phyloP scores from a whole-genome alignment of 2,329 filamentous ascomycete species.

The Talaromyces sp. region DNA sequence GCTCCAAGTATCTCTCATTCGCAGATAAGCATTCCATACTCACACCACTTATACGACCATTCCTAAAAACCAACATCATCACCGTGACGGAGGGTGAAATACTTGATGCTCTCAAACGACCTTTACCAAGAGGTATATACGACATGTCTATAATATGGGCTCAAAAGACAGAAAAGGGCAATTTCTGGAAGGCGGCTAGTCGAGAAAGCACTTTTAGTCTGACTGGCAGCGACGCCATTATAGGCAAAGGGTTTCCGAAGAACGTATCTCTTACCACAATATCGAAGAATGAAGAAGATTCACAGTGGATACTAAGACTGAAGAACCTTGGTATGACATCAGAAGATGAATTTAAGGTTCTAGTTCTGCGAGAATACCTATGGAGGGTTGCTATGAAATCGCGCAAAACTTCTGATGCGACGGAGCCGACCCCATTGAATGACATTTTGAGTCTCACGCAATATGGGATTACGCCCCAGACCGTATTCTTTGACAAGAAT shows the following conservation, averaged over 20 bases:
- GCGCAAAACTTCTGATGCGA: slow-evolving; percentile 48
- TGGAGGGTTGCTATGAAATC: slow-evolving; percentile 78
- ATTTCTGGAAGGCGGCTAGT: slow-evolving; percentile 81
- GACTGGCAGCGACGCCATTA: slow-evolving; percentile 42
- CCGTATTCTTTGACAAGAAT: slow-evolving; percentile 85
- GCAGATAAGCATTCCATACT: slow-evolving; percentile 84
- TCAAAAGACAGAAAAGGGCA: slow-evolving; percentile 69
- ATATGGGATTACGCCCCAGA: slow-evolving; percentile 76
- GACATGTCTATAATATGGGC: slow-evolving; percentile 88
- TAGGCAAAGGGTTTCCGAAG: slow-evolving; percentile 57
- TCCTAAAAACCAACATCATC: slow-evolving; percentile 70
- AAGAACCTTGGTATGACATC: slow-evolving; percentile 75
- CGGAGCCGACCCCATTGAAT: slow-evolving; percentile 53
- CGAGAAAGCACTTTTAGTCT: slow-evolving; percentile 69
- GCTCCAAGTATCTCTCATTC: slow-evolving; percentile 69
- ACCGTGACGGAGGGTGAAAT: slow-evolving; percentile 70
- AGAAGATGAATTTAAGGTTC: slow-evolving; percentile 86
- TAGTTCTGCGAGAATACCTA: slow-evolving; percentile 84
- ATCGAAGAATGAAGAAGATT: slow-evolving; percentile 83
- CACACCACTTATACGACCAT: slow-evolving; percentile 74
- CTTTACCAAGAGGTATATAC: slow-evolving; percentile 73
- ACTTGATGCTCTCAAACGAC: slow-evolving; percentile 78
- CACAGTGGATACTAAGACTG: slow-evolving; percentile 83
- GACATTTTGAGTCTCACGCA: slow-evolving; percentile 71
- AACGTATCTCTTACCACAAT: slow-evolving; percentile 57